phyloP scores from a whole-genome alignment of 352 stramenopile genomes.

The Pythium apleroticum region DNA sequence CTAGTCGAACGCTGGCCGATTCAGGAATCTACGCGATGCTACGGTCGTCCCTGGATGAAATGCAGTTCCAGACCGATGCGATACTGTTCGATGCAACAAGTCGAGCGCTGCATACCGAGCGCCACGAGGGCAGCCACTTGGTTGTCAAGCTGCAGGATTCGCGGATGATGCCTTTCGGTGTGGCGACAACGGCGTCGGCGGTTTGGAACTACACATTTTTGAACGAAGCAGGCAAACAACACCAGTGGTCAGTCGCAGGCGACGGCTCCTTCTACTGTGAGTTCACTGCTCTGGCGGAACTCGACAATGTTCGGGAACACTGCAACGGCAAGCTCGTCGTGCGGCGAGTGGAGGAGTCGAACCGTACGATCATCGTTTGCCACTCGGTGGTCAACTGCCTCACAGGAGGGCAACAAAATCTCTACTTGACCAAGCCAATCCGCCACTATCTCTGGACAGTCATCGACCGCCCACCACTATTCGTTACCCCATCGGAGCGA shows the following conservation, averaged over 20 bases:
- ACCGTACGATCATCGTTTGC: constrained; percentile 4
- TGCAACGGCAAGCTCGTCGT: constrained; percentile 2
- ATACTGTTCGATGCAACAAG: background rate
- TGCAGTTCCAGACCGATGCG: background rate
- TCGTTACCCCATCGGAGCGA: background rate
- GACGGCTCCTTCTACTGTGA: background rate
- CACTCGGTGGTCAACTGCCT: constrained; percentile 4
- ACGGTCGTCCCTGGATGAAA: background rate
- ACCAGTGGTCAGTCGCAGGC: background rate
- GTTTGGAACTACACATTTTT: constrained; percentile 7
- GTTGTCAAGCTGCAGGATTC: background rate
- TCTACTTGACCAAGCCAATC: background rate
- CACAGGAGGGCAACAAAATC: background rate
- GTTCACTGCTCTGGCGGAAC: constrained; percentile 1
- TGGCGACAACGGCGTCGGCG: background rate
- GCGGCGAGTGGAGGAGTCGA: background rate
- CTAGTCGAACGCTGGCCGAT: background rate
- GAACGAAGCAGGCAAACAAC: background rate
- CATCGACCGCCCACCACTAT: background rate
- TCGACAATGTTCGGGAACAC: background rate
- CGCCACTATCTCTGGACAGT: constrained; percentile 11
- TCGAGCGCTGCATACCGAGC: background rate
- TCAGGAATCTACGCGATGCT: background rate
- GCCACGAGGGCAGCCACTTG: background rate
- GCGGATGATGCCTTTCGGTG: constrained; percentile 10